Evolutionary conservation across 208 protist genomes (phyloP), one percentile per base, ranked within the genome.

Genomic region (Trypanosoma lewisi): DNA sequence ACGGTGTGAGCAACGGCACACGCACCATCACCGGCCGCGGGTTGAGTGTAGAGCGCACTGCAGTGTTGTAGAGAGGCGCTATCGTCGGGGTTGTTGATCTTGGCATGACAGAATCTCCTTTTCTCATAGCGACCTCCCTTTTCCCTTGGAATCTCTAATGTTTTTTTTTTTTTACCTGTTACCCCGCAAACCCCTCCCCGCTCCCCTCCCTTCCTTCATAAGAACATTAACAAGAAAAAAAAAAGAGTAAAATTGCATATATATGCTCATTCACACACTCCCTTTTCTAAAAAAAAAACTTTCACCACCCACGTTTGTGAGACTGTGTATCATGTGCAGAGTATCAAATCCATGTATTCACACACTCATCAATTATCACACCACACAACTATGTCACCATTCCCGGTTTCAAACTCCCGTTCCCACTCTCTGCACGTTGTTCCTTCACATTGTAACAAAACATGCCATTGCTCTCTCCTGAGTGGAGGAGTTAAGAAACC

Each of bases 51-150:
- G 63, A 59, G 33, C 68, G 67, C n/a, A 77, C 52, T 31, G 67
- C 53, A 4, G 72, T 63, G 44, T 73, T 62, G 37, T 83, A 83
- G 12, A 83, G 56, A 19, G 41, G 37, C 33, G 39, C 2, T 33
- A 25, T 7, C 23, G 39, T 25, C 1, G 55, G 8, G 9, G 17
- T 31, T 58, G 33, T 11, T 4, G 25, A 19, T 16, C 21, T 31
- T n/a, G n/a, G 3, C 19, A 25, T 25, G 1, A 11, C 23, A 23
- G 48, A 33, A 23, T 31, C 27, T 1, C 31, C 31, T 52, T 23
- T 11, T 19, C 5, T 52, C 48, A 31, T 33, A 14, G 27, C 16
- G n/a, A 4, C n/a, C 42, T 48, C n/a, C n/a, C 4, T 48, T 48
- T 48, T 16, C n/a, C 42, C 42, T 21, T 48, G 31, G 23, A 19